phyloP scores from a whole-genome alignment of 345 rosid species.

The Isatis tinctoria region DNA sequence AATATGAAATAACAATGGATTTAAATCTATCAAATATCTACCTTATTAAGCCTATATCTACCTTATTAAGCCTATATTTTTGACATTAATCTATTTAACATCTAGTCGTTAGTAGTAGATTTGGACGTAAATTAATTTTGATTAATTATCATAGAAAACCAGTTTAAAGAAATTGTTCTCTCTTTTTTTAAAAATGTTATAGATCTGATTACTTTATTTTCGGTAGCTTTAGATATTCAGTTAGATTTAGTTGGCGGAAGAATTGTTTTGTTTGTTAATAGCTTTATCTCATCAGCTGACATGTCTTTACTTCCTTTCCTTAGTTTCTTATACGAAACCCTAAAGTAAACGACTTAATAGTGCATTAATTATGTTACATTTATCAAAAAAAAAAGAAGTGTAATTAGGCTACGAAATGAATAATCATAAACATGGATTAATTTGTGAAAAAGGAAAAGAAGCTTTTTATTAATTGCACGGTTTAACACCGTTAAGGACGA shows the following conservation, averaged over 20 bases:
- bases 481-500: slow-evolving; percentile 11
- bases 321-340: background rate
- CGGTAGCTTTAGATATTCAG: background rate
- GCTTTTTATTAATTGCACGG: slow-evolving; percentile 17
- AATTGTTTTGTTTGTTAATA: background rate
- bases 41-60: no score
- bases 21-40: background rate
- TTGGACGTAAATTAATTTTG: background rate
- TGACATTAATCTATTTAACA: background rate
- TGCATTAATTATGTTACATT: background rate
- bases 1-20: background rate
- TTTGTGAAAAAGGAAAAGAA: background rate
- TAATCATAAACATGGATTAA: background rate
- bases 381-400: background rate
- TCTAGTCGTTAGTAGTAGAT: no score
- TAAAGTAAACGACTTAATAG: slow-evolving; percentile 6
- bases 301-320: background rate
- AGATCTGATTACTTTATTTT: background rate
- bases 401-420: background rate
- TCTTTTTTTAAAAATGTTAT: background rate
- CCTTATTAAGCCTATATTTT: background rate
- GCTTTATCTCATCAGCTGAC: background rate
- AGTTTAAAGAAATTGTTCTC: background rate
- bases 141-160: background rate
- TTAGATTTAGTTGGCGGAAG: background rate